A percentile compares a stretch with the other conserved stretches of the same genome.
These are phyloP conservation scores for Starmera pachycereana DNA, from an alignment of 805 yeast genomes.

Conservation along the genomic window DNA sequence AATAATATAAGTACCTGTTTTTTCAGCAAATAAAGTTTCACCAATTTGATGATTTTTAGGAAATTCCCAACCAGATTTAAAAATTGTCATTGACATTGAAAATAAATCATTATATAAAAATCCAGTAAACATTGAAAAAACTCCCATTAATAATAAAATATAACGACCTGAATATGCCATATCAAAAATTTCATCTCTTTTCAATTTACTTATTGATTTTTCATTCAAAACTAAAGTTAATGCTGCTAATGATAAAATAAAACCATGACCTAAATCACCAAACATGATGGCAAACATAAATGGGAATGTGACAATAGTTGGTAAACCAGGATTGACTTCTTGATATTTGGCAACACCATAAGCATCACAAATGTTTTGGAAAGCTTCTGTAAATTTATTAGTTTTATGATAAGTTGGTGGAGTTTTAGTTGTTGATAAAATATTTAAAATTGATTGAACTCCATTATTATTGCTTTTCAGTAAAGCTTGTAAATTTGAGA, in stretches of 20 bases:
- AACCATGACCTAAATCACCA: constrained; percentile 97
- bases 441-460: constrained; percentile 43
- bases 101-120: constrained; percentile 87
- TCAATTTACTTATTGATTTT: constrained; percentile 51
- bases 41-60: constrained; percentile 56
- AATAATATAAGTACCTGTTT: constrained; percentile 61
- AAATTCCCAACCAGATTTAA: constrained; percentile 89
- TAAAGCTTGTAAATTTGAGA: constrained; percentile 50
- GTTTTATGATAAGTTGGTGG: constrained; percentile 95
- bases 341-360: constrained; percentile 90
- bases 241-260: constrained; percentile 70
- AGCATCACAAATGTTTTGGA: constrained; percentile 89
- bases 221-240: constrained; percentile 64
- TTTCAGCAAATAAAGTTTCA: constrained; percentile 56
- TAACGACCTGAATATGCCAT: constrained; percentile 95
- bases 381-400: constrained; percentile 87
- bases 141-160: constrained; percentile 84
- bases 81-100: constrained; percentile 82
- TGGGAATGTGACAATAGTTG: constrained; percentile 92
- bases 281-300: constrained; percentile 99
- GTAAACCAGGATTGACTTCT: constrained; percentile 93
- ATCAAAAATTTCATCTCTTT: constrained; percentile 88
- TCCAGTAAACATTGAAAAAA: constrained; percentile 93
- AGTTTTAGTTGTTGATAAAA: constrained; percentile 53
- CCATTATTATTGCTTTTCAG: constrained; percentile 69